Evolutionary conservation across 495 filamentous ascomycete species (phyloP).

Genomic region (Penicillium pancosmium): DNA sequence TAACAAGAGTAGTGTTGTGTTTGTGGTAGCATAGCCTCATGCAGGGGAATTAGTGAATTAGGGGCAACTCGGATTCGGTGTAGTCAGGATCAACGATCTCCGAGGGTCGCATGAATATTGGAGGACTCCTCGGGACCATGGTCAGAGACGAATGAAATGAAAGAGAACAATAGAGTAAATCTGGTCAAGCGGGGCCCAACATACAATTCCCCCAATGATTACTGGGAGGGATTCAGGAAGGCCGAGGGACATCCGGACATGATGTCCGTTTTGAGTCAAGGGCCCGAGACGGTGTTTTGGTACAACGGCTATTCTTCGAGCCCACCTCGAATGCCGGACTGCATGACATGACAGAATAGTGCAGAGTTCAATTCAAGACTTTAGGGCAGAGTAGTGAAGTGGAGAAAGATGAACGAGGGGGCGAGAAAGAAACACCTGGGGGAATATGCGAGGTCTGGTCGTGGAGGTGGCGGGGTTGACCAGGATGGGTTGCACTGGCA

Average conservation of each 20-base stretch:
- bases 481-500: not conserved
- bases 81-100: too few relatives aligned
- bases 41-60: not conserved
- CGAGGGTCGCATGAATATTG: too few relatives aligned
- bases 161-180: not conserved
- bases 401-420: not conserved
- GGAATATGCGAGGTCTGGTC: not conserved
- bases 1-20: not conserved
- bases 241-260: conserved; percentile 21
- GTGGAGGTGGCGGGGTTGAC: not conserved
- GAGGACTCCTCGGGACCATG: too few relatives aligned
- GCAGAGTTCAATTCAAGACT: too few relatives aligned
- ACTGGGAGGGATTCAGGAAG: conserved; percentile 2
- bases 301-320: conserved; percentile 4
- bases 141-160: conserved; percentile 3
- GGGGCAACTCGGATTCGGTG: not conserved
- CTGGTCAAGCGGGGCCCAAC: conserved; percentile 20
- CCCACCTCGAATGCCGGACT: conserved; percentile 5
- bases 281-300: conserved; percentile 18
- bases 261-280: conserved; percentile 25
- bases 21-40: not conserved
- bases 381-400: not conserved
- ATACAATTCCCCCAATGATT: conserved; percentile 15
- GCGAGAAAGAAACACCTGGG: not conserved
- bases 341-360: not conserved